Evolutionary conservation across 1,284 basidiomycete genomes (phyloP), one percentile per base, ranked within the genome.

Genomic region (Moesziomyces globuligerus): DNA sequence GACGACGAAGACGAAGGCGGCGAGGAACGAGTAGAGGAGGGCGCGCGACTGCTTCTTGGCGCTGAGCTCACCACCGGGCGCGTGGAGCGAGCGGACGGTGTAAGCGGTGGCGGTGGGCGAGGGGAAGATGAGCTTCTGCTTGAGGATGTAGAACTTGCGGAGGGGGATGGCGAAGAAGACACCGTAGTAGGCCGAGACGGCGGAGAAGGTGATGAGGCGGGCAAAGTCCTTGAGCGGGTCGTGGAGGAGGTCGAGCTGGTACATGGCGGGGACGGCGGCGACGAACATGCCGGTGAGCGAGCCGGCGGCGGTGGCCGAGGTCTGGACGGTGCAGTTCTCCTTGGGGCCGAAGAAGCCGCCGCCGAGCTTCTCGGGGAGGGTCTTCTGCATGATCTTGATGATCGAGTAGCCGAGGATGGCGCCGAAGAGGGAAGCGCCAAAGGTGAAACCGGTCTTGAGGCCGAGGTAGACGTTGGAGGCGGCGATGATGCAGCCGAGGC

Each of bases 401-500:
- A 89, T 88, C 24, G 87, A 87, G 77, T 87, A 89, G 68, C 88
- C 88, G 72, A 89, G 88, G 56, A 89, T 88, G 75, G 85, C 85
- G 61, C 88, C 89, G 71, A 89, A 89, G 15, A 89, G 83, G 49
- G 87, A 86, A 42, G 88, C 86, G 37, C 87, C 88, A 74, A 89
- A 89, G 17, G 88, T 82, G 73, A 83, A 81, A 29, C 89, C 88
- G 1, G 88, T 89, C 84, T 90, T 90, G 61, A 90, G 80, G 44
- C 89, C 88, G 34, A 90, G 86, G 79, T 90, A 89, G 60, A 90
- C 86, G 78, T 89, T 89, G 56, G 87, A 87, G 15, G 88, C 87
- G 40, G 87, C 87, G 24, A 88, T 86, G 65, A 90, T 72, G 25
- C 86, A 86, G 29, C 88, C 88, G n/a, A 89, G 84, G n/a, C 72